Percentiles rank a stretch among this genome's conserved stretches.
Conservation (phyloP, 169 alveolate species). For the Cryptosporidium ryanae region DNA sequence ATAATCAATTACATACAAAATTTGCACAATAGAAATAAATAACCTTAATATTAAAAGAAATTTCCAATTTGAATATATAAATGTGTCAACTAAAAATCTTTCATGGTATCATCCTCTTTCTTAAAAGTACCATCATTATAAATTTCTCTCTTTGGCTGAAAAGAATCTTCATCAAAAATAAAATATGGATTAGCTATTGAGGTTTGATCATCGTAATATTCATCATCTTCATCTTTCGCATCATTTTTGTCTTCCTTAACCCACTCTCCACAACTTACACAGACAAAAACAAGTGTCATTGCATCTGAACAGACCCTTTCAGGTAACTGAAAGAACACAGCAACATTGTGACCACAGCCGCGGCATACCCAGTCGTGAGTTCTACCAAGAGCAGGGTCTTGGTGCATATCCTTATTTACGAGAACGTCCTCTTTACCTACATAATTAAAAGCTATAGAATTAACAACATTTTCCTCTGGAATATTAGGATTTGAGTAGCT, state of each 20-base stretch:
- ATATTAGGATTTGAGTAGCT: conserved; percentile 75
- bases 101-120: not conserved
- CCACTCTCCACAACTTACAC: conserved; percentile 84
- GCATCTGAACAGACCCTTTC: conserved; percentile 90
- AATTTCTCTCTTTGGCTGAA: conserved; percentile 64
- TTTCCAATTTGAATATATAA: not conserved
- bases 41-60: not conserved
- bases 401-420: conserved; percentile 85
- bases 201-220: conserved; percentile 16
- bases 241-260: conserved; percentile 74
- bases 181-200: conserved; percentile 44
- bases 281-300: conserved; percentile 91
- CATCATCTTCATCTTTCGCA: conserved; percentile 45
- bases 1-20: not conserved
- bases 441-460: conserved; percentile 77
- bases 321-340: conserved; percentile 90
- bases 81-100: not conserved
- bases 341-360: conserved; percentile 85
- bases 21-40: not conserved
- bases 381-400: conserved; percentile 92
- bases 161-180: conserved; percentile 36
- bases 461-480: conserved; percentile 78
- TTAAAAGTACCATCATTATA: not conserved
- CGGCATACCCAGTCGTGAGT: conserved; percentile 89
- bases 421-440: conserved; percentile 85